Evolutionary conservation across 1,284 basidiomycete genomes (phyloP).

Genomic region (Naganishia albida): DNA sequence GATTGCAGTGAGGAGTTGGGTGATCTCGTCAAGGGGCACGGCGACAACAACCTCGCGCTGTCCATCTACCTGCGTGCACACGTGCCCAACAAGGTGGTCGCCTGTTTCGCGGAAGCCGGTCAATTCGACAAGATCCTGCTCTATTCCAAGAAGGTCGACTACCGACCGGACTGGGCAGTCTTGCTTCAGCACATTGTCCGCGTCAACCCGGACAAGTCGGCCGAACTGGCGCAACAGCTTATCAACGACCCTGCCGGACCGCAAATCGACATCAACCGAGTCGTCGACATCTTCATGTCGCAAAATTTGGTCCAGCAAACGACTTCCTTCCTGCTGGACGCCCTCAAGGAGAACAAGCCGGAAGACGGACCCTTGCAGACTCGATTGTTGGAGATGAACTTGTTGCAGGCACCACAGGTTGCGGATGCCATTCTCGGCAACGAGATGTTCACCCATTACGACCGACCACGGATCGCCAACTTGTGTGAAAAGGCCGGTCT

Average conservation of each 20-base stretch:
- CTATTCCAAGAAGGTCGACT: constrained; percentile 97
- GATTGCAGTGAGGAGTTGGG: constrained; percentile 98
- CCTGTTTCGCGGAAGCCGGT: constrained; percentile 98
- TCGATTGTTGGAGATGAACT: constrained; percentile 95
- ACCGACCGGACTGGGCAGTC: constrained; percentile 89
- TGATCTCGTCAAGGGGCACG: constrained; percentile 83
- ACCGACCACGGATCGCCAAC: constrained; percentile 94
- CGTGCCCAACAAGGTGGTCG: constrained; percentile 97
- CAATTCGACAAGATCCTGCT: constrained; percentile 98
- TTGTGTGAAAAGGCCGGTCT: constrained; percentile 98
- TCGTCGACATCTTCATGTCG: constrained; percentile 98
- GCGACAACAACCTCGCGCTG: constrained; percentile 98
- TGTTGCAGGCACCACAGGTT: constrained; percentile 96
- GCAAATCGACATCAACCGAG: constrained; percentile 89
- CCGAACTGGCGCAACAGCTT: constrained; percentile 94
- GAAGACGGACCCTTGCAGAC: constrained; percentile 97
- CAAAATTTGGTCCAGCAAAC: constrained; percentile 99
- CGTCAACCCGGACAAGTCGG: constrained; percentile 94
- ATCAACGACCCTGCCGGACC: constrained; percentile 92
- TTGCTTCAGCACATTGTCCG: constrained; percentile 98
- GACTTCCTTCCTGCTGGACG: constrained; percentile 96
- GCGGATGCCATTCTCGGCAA: constrained; percentile 99
- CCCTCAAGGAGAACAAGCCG: constrained; percentile 98
- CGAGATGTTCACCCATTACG: constrained; percentile 98
- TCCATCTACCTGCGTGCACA: constrained; percentile 98